These are phyloP conservation scores for Nicotiana benthamiana DNA, from an alignment of 257 asterid species.

Conservation along the genomic window DNA sequence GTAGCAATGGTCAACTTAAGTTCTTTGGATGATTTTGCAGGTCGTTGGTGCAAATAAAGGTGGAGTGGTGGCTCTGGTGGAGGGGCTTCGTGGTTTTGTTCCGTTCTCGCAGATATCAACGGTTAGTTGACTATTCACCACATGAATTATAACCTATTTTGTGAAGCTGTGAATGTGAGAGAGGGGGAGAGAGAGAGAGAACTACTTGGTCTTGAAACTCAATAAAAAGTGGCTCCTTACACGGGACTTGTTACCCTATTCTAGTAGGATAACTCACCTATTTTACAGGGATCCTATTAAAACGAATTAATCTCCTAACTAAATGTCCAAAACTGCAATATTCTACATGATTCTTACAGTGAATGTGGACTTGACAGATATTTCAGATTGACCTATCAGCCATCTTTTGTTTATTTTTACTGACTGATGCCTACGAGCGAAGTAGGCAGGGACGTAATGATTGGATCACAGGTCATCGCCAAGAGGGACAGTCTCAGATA, in stretches of 20 bases:
- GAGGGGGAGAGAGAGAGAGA: background rate
- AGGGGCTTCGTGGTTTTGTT: conserved; percentile 90
- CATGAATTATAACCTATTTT: background rate
- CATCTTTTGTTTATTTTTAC: background rate
- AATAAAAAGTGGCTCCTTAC: background rate
- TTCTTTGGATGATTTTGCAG: conserved; percentile 33
- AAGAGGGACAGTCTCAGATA: too few species aligned
- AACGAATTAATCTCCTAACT: background rate
- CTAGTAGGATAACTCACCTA: background rate
- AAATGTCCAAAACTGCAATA: background rate
- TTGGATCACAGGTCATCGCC: too few species aligned
- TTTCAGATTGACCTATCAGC: background rate
- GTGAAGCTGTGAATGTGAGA: background rate
- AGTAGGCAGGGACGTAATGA: too few species aligned
- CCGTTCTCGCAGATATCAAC: conserved; percentile 93
- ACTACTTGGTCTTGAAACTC: background rate
- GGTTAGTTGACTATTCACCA: conserved; percentile 32
- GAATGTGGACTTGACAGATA: background rate
- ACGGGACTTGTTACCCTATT: background rate
- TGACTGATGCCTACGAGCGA: background rate
- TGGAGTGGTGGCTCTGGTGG: conserved; percentile 84
- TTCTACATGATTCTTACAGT: background rate
- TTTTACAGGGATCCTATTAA: background rate
- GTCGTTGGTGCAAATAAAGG: conserved; percentile 94
- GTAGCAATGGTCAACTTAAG: background rate